Base-by-base conservation (phyloP, 345 rosid genomes). In the Populus euphratica region DNA sequence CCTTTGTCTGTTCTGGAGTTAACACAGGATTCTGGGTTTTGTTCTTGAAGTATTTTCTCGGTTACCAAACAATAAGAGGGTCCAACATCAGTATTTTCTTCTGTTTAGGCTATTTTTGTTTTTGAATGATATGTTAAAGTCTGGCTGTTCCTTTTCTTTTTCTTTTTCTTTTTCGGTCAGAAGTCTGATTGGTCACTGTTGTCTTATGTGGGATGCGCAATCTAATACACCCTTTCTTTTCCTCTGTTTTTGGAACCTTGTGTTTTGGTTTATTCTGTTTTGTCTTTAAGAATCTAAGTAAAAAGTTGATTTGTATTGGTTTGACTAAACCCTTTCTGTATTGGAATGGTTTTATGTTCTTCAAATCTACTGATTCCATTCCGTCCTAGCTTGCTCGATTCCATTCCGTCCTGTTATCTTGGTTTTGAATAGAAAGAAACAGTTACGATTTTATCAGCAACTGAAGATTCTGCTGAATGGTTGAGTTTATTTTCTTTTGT, bases 231-330 rank as follows among this genome's bases (percentile, higher is more conserved):
- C 56, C 79, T 75, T 76, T 63, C 79, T 33, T 29, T 73, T 61
- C 49, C 79, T 78, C 81, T 76, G 77, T 47, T 82, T 89, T 90
- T 92, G 96, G 97, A 88, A 71, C 72, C 79, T 79, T 90, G 79
- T 75, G 85, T 83, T 86, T 88, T 91, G 91, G 94, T 78, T 88
- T 86, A 78, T 88, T 89, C 88, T 81, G 80, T 63, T 68, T 92
- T 88, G 95, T 88, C 91, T 78, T 38, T 68, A 78, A 85, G 91
- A 90, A 86, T 88, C 90, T 82, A 33, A 75, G 86, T 75, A 56
- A 80, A 81, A 87, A 86, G 87, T 73, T 70, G 80, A 80, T 85
- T 77, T 83, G 82, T 81, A 59, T 80, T 79, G 68, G 74, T 82
- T 86, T 87, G 86, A 71, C 83, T 73, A 79, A 52, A 70, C 82